phyloP scores from a whole-genome alignment of 805 yeast genomes.

The Candida krabiensis region DNA sequence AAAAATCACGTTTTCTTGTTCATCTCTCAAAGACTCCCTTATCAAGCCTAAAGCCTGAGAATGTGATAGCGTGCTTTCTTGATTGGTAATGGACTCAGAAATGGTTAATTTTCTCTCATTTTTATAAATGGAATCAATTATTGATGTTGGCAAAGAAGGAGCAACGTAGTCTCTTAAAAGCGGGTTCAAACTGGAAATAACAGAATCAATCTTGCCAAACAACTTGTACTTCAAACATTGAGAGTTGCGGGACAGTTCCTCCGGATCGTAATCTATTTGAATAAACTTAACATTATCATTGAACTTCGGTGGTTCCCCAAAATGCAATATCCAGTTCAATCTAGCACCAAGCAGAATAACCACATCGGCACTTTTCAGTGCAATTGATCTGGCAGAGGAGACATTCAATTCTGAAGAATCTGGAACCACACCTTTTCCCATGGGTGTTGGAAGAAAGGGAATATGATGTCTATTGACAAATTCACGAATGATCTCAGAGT shows the following conservation, averaged over 20 bases:
- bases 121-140: slow-evolving; percentile 29
- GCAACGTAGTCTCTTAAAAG: slow-evolving; percentile 25
- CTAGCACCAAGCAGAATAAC: slow-evolving; percentile 64
- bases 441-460: slow-evolving; percentile 71
- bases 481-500: slow-evolving; percentile 35
- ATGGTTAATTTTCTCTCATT: slow-evolving; percentile 34
- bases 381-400: slow-evolving; percentile 65
- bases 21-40: slow-evolving; percentile 37
- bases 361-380: slow-evolving; percentile 56
- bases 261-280: slow-evolving; percentile 56
- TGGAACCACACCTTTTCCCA: slow-evolving; percentile 72
- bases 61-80: slow-evolving; percentile 40
- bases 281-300: slow-evolving; percentile 45
- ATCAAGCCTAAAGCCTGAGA: slow-evolving; percentile 53
- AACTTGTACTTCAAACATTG: slow-evolving; percentile 13
- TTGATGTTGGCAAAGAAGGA: slow-evolving; percentile 28
- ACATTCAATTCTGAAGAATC: slow-evolving; percentile 50
- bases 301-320: slow-evolving; percentile 60
- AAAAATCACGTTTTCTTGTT: slow-evolving; percentile 37
- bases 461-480: slow-evolving; percentile 44
- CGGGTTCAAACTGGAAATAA: slow-evolving; percentile 36
- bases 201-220: slow-evolving; percentile 50
- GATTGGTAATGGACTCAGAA: slow-evolving; percentile 30
- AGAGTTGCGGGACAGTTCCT: slow-evolving; percentile 38
- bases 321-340: slow-evolving; percentile 72